Conservation (phyloP, 805 yeast species). For the Cyberlindnera saturnus region DNA sequence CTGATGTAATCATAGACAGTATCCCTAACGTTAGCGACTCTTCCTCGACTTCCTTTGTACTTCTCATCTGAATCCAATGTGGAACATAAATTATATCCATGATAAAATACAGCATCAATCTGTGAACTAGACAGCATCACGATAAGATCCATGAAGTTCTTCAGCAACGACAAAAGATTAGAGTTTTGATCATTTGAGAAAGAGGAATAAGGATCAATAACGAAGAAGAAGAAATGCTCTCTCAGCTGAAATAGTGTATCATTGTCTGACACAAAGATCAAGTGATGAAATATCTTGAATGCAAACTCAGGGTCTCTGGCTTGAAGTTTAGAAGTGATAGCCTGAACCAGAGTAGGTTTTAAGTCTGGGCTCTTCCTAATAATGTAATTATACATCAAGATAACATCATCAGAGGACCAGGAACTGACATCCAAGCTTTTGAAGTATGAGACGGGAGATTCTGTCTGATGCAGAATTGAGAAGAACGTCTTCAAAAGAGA, state of each 20-base stretch:
- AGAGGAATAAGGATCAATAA: conserved; percentile 7
- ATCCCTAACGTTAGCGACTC: not conserved
- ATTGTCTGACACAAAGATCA: not conserved
- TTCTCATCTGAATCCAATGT: not conserved
- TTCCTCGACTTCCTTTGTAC: not conserved
- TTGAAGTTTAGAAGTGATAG: conserved; percentile 1
- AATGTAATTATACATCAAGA: not conserved
- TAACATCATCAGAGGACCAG: conserved; percentile 1
- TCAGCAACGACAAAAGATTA: conserved; percentile 1
- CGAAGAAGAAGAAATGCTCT: conserved; percentile 12
- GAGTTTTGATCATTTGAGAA: conserved; percentile 1
- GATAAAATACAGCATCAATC: conserved; percentile 1
- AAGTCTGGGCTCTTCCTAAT: not conserved
- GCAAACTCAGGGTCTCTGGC: conserved; percentile 4
- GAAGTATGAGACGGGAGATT: not conserved
- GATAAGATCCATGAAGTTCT: not conserved
- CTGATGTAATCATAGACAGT: not conserved
- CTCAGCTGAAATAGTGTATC: conserved; percentile 2
- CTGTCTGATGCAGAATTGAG: conserved; percentile 3
- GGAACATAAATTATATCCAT: conserved; percentile 6
- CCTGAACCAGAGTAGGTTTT: not conserved
- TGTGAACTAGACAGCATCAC: not conserved
- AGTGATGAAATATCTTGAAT: not conserved
- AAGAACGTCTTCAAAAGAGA: conserved; percentile 11
- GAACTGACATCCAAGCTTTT: not conserved